Evolutionary conservation across 495 filamentous ascomycete genomes (phyloP), one percentile per base, ranked within the genome.

Genomic region (Podospora comata): DNA sequence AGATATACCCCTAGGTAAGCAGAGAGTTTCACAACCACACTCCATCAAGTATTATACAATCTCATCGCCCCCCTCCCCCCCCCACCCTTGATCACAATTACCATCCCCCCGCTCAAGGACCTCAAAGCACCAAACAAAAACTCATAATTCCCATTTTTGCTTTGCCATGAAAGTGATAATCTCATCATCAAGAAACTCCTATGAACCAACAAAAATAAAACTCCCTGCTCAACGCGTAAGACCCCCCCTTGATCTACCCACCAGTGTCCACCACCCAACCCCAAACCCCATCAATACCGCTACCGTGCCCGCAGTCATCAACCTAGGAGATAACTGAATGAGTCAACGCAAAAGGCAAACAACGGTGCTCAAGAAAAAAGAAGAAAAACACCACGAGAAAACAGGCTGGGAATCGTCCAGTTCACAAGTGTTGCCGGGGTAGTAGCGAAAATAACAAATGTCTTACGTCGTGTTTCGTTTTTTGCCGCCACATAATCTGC

Each of bases 401-500:
- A 39, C 34, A 48, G 39, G 39, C 39, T 13, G 9, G 39, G 7
- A 48, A 13, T 6, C 34, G 39, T 11, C 7, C 9, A 48, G 39
- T 48, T 48, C 5, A 48, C 39, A 48, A 48, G 39, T 48, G 39
- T 48, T 48, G 39, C 39, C 39, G 5, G 39, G 13, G 9, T 7
- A 32, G 39, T 48, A 48, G 39, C 39, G 39, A 48, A 48, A 13
- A 13, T 48, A 48, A 11, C 39, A 16, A 48, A 16, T 23, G 9
- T 18, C 60, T 63, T 63, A 87, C 90, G 81, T 95, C 94, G 68
- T 88, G 90, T 78, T 86, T 90, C 92, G 95, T 94, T 92, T 94
- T 94, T 64, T 62, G 3, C 4, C 54, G 39, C 70, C 72, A 56
- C 63, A 72, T 23, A 78, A 65, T 44, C 62, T 71, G 70, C 48